Base-by-base conservation (phyloP, 1,284 basidiomycete genomes). In the Rhodotorula sp. region DNA sequence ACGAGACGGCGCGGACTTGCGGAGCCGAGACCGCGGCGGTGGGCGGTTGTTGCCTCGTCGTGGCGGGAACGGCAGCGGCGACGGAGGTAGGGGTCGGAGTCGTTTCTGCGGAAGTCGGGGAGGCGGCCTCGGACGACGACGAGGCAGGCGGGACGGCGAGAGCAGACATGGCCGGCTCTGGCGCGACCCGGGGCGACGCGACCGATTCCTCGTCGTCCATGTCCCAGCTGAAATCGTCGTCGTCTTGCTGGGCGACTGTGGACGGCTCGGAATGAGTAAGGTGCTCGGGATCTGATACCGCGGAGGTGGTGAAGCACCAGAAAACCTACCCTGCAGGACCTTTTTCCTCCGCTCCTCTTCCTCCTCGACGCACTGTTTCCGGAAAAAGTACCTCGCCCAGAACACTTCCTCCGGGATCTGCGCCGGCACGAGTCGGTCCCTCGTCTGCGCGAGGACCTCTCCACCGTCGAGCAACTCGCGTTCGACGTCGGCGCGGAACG, bases 381-480 rank as follows among this genome's bases (percentile, higher is more conserved):
- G 87, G 87, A 95, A 97, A 82, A 95, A 93, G 82, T 93, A 97
- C 21, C 93, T 85, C 62, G 87, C 86, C 94, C 94, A 97, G 82
- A 97, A 97, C 54, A 85, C 84, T 59, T 89, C 86, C 65, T 87
- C 85, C 2, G 86, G 84, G 76, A 95, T 82, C 67, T 84, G 83
- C 28, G 86, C 85, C 6, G 62, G 54, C 5, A 63, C 62, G 52
- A 63, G n/a, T 5, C 34, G 60, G 23, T 52, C 55, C 92, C 91
- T 1, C 28, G 87, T 88, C 66, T 83, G 81, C 74, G 86, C 85
- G 64, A 95, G 81, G 18, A 80, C 82, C 78, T 67, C 88, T 83
- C 73, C 75, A 7, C 68, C 75, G 6, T 75, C 67, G 26, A 81
- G 82, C 71, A 90, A 77, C 47, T 84, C 84, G 18, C 82, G 81